Base-by-base conservation (phyloP, 768 basidiomycete genomes). In the Leccinellum luteum region DNA sequence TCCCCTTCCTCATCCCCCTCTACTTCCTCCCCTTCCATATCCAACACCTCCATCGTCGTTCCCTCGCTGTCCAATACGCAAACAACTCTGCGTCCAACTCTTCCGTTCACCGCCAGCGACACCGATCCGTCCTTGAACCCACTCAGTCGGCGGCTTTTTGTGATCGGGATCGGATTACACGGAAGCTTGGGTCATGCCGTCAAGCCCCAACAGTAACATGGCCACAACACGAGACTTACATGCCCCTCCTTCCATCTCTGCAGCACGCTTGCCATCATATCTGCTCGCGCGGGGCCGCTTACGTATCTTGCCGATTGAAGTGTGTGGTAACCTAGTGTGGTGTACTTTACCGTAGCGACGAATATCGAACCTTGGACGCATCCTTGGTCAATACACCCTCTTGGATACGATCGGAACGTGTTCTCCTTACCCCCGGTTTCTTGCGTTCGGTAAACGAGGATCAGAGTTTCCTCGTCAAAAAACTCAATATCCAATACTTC, bases 401-500 rank as follows among this genome's bases (percentile, higher is more conserved):
- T 21, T 48, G 14, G 43, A 55, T 27, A 32, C 54, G 53, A 13
- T 69, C 65, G 59, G 66, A 64, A 66, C 57, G 25, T 59, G 56
- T 43, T 31, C 48, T 45, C 54, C 83, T 75, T 69, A 87, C 87
- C 80, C 66, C 77, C 68, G 55, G 67, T 70, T 57, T 72, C 74
- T 56, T 75, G 75, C 67, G 72, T 70, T 70, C 80, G 82, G 74
- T 82, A 87, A 58, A 89, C 79, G 60, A 90, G 75, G 62, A 90
- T 78, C 58, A 90, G 68, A 65, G 71, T 76, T 69, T 85, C 81
- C 63, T 90, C 86, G 75, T 92, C 90, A 71, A 93, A 90, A 74
- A 92, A 92, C 55, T 90, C 86, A 44, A 76, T 79, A 64, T 86
- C 86, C 68, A 90, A 68, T 47, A 90, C 63, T 58, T 85, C 78